Base-by-base conservation (phyloP, 2,329 filamentous ascomycete genomes). In the Colletotrichum eremochloae region DNA sequence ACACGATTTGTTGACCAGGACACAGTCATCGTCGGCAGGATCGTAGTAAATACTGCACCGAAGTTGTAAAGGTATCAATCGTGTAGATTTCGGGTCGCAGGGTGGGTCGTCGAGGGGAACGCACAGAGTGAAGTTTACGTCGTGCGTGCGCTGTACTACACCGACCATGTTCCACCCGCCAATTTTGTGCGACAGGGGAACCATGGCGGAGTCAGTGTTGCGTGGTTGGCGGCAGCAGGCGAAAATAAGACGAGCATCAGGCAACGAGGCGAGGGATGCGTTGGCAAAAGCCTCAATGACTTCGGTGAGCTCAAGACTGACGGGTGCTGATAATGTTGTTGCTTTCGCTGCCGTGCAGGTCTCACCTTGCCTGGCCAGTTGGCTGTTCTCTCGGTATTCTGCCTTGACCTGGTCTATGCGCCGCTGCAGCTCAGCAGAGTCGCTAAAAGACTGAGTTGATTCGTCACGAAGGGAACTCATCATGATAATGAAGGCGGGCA, bases 391-490 rank as follows among this genome's bases (percentile, higher is more conserved):
- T 57, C 55, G 55, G 20, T 57, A 20, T 57, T 57, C 55, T 20
- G 55, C 55, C 14, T 57, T 20, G 55, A 20, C 29, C n/a, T 24
- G 55, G 33, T 57, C n/a, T 14, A 48, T 62, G 44, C 58, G 58
- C 15, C 58, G 58, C 44, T 62, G 40, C 58, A 62, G 58, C 15
- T 62, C 58, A 15, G 42, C 58, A 62, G 40, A 48, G 58, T 62
- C 60, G 33, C 60, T 63, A 31, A 63, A 63, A 48, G 60, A n/a
- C 42, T 63, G 60, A 15, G 60, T 63, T 50, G 60, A 57, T 57
- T 12, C 55, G 36, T 20, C 36, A 57, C 40, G 40, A 38, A 38
- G 33, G 15, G 55, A 63, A 63, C 29, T 38, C 60, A 63, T 63
- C 18, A 18, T 50, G 44, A 38, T 50, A 50, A 24, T 46, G 44